Base-by-base conservation (phyloP, 345 rosid genomes). In the Laguncularia racemosa region DNA sequence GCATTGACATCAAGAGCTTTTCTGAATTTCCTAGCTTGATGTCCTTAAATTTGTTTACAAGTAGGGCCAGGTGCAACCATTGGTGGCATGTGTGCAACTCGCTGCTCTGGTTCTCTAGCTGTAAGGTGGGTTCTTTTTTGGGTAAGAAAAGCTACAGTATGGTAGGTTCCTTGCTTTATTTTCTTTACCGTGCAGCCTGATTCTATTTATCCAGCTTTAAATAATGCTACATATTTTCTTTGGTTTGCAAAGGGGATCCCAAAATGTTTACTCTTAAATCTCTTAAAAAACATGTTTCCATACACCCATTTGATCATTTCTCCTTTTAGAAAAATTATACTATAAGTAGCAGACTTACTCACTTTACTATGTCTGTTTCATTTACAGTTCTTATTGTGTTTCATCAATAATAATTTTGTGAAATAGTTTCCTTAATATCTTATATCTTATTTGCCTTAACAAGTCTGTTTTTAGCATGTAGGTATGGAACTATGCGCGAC, bases 11-110 rank as follows among this genome's bases (percentile, higher is more conserved):
- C 28, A 2, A 26, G 2, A 26, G 28, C 28, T 26, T 26, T 26
- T 26, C 28, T 26, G 28, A 26, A 26, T 26, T 26, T 6, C 6
- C 3, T 26, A 6, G 2, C 28, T 26, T 33, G 11, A 33, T 33
- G 50, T 56, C 46, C 14, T 55, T 33, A 69, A 14, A 48, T 53
- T 26, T 50, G 50, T 61, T 71, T 23, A 58, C 46, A 48, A 65
- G 46, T 86, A 92, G 98, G 96, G 45, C 98, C 98, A 17, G 95
- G 98, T 53, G 98, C 98, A 64, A 76, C 80, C 55, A 83, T 92
- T 18, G 95, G 98, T 50, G 98, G 98, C 52, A 92, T 88, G 98
- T 88, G 96, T 73, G 92, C 98, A 57, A 88, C 96, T 55, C 95
- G 96, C 46, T 92, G 95, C 84, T 92, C 96, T 54, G 98, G 96